These are phyloP conservation scores for Aspergillus hortae DNA, from an alignment of 2,329 filamentous ascomycete genomes.

Conservation along the genomic window DNA sequence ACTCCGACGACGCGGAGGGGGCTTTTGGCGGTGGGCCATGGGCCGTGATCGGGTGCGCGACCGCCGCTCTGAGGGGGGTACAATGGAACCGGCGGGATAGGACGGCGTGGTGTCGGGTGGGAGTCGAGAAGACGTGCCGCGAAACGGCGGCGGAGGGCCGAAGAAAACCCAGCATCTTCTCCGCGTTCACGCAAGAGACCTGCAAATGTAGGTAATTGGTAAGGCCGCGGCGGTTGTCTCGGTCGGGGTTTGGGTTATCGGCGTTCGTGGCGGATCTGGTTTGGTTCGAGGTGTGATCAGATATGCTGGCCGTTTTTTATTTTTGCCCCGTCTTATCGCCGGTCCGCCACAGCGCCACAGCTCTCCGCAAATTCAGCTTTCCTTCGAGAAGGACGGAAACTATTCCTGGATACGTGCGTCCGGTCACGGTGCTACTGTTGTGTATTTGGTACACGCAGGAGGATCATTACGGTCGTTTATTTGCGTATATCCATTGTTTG, in stretches of 20 bases:
- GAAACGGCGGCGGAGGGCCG: conserved; percentile 18
- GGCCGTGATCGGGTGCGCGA: conserved; percentile 56
- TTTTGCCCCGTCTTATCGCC: neutral
- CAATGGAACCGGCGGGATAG: conserved; percentile 32
- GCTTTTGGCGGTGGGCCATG: conserved; percentile 59
- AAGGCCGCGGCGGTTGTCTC: neutral
- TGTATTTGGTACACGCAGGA: no score
- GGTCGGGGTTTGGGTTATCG: neutral
- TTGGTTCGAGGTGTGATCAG: neutral
- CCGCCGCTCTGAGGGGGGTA: conserved; percentile 42
- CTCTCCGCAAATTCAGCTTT: no score
- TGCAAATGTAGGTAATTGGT: neutral
- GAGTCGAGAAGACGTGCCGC: conserved; percentile 15
- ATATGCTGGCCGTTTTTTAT: neutral
- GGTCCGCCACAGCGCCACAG: neutral
- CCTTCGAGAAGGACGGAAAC: no score
- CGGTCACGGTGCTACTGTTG: no score
- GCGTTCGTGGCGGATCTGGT: neutral
- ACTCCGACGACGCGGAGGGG: conserved; percentile 49
- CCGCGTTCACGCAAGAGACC: neutral
- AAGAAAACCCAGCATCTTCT: conserved; percentile 20
- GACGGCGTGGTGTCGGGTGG: conserved; percentile 13
- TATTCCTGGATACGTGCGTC: no score
- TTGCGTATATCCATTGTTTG: no score
- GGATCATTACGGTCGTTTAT: no score